A percentile compares a stretch with the other conserved stretches of the same genome.
Evolutionary conservation across 352 stramenopile species (phyloP).

Genomic region (Globisporangium ultimum): DNA sequence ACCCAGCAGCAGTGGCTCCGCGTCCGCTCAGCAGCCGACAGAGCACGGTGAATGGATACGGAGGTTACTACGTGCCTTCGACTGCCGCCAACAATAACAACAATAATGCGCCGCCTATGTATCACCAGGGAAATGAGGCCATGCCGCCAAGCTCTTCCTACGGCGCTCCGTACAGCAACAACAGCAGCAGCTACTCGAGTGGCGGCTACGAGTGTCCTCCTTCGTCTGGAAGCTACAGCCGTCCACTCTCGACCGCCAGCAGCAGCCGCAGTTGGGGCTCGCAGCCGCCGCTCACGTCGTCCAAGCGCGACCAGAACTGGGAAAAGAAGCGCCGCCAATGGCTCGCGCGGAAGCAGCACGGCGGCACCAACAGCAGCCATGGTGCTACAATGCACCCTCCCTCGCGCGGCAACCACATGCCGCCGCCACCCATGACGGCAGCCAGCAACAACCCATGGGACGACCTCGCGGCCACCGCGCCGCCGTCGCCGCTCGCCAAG

Average conservation of each 20-base stretch:
- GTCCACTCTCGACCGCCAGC: slow-evolving; percentile 8
- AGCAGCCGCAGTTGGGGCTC: slow-evolving; percentile 23
- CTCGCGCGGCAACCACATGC: not conserved
- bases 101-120: slow-evolving; percentile 5
- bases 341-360: slow-evolving; percentile 54
- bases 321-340: slow-evolving; percentile 71
- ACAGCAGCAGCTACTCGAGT: slow-evolving; percentile 19
- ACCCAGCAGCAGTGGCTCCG: slow-evolving; percentile 2
- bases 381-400: too few species aligned
- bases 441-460: slow-evolving; percentile 16
- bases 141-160: not conserved
- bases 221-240: not conserved
- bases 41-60: slow-evolving; percentile 6
- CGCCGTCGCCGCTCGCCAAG: slow-evolving; percentile 66
- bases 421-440: slow-evolving; percentile 14
- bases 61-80: not conserved
- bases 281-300: slow-evolving; percentile 69
- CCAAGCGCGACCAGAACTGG: slow-evolving; percentile 80
- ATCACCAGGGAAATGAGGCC: too few species aligned
- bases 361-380: slow-evolving; percentile 8
- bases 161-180: slow-evolving; percentile 8
- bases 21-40: not conserved
- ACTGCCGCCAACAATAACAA: too few species aligned
- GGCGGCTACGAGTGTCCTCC: not conserved
- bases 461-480: slow-evolving; percentile 12